A percentile compares a stretch with the other conserved stretches of the same genome.
Evolutionary conservation across 495 filamentous ascomycete genomes (phyloP).

Genomic region (Penicillium manginii): DNA sequence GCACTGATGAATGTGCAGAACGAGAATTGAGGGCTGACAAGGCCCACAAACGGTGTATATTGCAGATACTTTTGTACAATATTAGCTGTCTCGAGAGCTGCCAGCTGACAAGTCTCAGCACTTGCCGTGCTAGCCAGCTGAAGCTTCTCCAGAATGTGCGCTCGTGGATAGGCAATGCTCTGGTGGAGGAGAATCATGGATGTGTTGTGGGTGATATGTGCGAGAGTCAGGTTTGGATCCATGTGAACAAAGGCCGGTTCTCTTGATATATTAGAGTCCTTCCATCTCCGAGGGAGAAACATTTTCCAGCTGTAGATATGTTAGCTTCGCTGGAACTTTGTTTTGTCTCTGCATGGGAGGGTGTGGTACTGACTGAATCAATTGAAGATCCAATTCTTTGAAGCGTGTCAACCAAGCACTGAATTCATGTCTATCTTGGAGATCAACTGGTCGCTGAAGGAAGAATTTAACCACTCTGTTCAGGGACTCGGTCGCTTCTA

Average conservation of each 20-base stretch:
- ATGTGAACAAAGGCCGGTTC: constrained; percentile 3
- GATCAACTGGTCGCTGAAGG: constrained; percentile 20
- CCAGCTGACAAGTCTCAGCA: constrained; percentile 15
- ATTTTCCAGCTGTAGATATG: constrained; percentile 39
- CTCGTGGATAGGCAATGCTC: constrained; percentile 16
- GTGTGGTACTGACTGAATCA: constrained; percentile 14
- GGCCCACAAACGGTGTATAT: constrained; percentile 1
- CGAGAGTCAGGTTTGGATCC: constrained; percentile 23
- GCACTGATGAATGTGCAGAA: constrained; percentile 10
- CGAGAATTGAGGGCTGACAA: constrained; percentile 9
- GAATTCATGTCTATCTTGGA: constrained; percentile 29
- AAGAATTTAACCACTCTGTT: constrained; percentile 13
- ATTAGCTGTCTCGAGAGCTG: constrained; percentile 7
- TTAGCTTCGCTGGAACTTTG: not conserved
- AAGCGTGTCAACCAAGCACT: constrained; percentile 38
- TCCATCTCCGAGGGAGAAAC: constrained; percentile 44
- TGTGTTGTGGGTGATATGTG: constrained; percentile 20
- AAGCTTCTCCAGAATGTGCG: not conserved
- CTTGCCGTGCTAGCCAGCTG: not conserved
- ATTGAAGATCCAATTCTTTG: constrained; percentile 21
- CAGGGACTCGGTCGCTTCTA: constrained; percentile 30
- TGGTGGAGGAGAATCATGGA: constrained; percentile 22
- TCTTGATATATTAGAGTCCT: constrained; percentile 16
- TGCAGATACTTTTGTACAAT: constrained; percentile 11
- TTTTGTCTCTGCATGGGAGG: too few species aligned